These are phyloP conservation scores for Beauveria asiatica DNA, from an alignment of 2,329 filamentous ascomycete genomes.

Conservation along the genomic window DNA sequence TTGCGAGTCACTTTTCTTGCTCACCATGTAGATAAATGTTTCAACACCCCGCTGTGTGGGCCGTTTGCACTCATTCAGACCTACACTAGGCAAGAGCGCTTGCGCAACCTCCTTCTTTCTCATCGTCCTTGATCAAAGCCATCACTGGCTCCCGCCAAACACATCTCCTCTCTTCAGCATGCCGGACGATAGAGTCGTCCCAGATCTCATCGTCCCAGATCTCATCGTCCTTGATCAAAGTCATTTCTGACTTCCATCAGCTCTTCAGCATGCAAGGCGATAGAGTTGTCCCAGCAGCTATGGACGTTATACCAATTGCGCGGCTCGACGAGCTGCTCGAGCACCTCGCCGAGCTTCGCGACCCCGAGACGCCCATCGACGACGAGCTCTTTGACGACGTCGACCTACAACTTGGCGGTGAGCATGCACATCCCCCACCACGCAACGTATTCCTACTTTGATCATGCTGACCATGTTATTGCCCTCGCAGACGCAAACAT, in stretches of 20 bases:
- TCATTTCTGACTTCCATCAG: not conserved
- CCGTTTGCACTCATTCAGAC: no score
- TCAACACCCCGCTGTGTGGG: no score
- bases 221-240: not conserved
- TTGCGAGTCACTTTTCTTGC: no score
- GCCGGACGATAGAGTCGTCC: constrained; percentile 21
- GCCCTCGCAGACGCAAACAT: constrained; percentile 39
- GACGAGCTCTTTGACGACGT: constrained; percentile 49
- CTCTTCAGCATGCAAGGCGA: constrained; percentile 7
- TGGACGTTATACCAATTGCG: constrained; percentile 37
- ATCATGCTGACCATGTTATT: not conserved
- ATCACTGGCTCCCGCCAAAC: not conserved
- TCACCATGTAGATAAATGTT: no score
- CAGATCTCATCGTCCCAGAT: constrained; percentile 21
- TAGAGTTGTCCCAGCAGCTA: constrained; percentile 28
- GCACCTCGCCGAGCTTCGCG: constrained; percentile 44
- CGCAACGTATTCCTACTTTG: no score
- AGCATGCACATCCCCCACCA: not conserved
- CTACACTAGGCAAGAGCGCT: not conserved
- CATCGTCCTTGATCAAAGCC: not conserved
- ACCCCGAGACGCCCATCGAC: constrained; percentile 34
- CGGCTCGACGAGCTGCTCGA: constrained; percentile 45
- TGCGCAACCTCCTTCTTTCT: not conserved
- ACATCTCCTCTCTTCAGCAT: not conserved
- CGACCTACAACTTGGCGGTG: constrained; percentile 49